phyloP scores from a whole-genome alignment of 1,284 basidiomycete genomes.

The Cutaneotrichosporon cutaneum region DNA sequence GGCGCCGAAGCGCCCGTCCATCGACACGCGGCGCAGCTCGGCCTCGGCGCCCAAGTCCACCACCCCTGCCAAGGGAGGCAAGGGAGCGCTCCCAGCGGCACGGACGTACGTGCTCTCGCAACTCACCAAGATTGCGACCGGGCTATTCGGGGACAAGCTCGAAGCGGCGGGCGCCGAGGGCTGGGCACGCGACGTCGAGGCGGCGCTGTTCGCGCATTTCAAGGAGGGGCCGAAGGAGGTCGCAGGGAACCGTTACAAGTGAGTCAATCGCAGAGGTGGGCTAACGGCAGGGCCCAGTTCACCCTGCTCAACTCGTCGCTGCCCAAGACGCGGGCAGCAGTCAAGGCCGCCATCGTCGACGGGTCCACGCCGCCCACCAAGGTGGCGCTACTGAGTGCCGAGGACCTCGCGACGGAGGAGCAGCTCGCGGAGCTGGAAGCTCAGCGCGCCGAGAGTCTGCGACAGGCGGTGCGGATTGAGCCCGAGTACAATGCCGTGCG shows the following conservation, averaged over 20 bases:
- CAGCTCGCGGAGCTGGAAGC: slow-evolving; percentile 39
- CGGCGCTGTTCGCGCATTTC: slow-evolving; percentile 34
- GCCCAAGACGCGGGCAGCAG: slow-evolving; percentile 30
- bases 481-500: slow-evolving; percentile 29
- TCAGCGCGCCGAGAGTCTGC: slow-evolving; percentile 35
- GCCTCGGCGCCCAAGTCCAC: background rate
- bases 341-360: slow-evolving; percentile 29
- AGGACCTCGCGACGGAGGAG: slow-evolving; percentile 42
- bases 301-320: slow-evolving; percentile 40
- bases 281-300: slow-evolving; percentile 42
- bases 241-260: slow-evolving; percentile 46
- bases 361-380: slow-evolving; percentile 28
- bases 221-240: slow-evolving; percentile 45
- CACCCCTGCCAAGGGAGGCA: background rate
- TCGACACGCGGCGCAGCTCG: background rate
- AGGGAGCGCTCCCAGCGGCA: slow-evolving; percentile 32
- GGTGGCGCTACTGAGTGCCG: slow-evolving; percentile 37
- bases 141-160: slow-evolving; percentile 32
- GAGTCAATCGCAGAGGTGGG: slow-evolving; percentile 18
- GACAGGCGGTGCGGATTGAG: slow-evolving; percentile 40
- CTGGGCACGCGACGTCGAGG: slow-evolving; percentile 38
- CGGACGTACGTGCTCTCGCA: slow-evolving; percentile 41
- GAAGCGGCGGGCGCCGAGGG: slow-evolving; percentile 22
- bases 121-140: slow-evolving; percentile 27
- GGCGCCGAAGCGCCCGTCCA: slow-evolving; percentile 3